A percentile compares a stretch with the other conserved stretches of the same genome.
phyloP scores from a whole-genome alignment of 352 stramenopile genomes.

The Nothophytophthora sp. region DNA sequence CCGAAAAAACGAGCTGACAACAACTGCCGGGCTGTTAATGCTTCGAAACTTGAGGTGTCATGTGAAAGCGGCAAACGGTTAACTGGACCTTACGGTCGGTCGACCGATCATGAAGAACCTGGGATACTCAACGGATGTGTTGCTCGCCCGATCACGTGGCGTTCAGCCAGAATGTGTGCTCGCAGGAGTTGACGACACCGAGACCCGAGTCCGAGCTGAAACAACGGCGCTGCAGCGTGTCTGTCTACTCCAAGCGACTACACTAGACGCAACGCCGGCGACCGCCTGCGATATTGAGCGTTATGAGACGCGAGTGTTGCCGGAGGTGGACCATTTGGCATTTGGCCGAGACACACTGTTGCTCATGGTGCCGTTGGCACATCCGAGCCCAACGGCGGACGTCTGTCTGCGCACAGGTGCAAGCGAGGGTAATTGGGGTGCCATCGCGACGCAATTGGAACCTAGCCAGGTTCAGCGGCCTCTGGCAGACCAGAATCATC shows the following conservation, averaged over 20 bases:
- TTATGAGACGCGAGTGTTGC: neutral
- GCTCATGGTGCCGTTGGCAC: too few relatives aligned
- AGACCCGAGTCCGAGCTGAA: neutral
- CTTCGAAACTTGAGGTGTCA: slow-evolving; percentile 1
- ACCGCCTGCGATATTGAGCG: neutral
- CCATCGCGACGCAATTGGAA: neutral
- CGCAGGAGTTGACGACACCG: neutral
- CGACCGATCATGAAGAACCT: slow-evolving; percentile 5
- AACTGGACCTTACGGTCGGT: slow-evolving; percentile 1
- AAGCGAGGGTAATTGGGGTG: neutral
- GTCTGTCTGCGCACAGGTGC: slow-evolving; percentile 9
- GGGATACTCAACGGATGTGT: slow-evolving; percentile 2
- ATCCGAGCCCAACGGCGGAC: too few relatives aligned
- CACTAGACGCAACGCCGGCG: too few relatives aligned
- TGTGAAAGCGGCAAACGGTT: neutral
- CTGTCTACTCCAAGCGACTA: neutral
- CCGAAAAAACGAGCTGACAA: neutral
- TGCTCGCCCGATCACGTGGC: neutral
- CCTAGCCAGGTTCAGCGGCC: too few relatives aligned
- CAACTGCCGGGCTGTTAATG: slow-evolving; percentile 1
- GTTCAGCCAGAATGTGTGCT: slow-evolving; percentile 5
- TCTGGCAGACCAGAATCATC: neutral
- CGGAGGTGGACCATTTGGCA: neutral
- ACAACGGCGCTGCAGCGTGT: neutral
- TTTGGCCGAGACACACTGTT: too few relatives aligned